Base-by-base conservation (phyloP, 2,329 filamentous ascomycete genomes). In the Drechslerella coelobrocha region DNA sequence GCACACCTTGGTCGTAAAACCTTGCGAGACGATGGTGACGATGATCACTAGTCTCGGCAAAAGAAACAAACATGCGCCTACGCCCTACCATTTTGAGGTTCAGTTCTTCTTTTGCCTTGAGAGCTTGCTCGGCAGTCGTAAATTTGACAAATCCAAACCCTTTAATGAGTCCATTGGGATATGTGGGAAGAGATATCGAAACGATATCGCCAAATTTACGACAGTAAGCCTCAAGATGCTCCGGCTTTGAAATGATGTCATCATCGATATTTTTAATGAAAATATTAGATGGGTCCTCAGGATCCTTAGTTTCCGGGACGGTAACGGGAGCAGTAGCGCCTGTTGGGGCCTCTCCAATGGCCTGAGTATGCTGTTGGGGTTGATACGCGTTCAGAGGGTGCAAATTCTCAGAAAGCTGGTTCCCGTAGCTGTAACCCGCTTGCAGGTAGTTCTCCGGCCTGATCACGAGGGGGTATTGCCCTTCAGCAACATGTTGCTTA, bases 231-330 rank as follows among this genome's bases (percentile, higher is more conserved):
- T 99, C 93, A 68, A 87, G 89, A 74, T 89, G 90, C 55, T 97
- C 93, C 34, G 83, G 78, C 77, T 88, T 86, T 88, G 97, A 97
- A 84, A 99, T 94, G 78, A 97, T 96, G 77, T 93, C 92, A 76
- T 89, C 89, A 81, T 99, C 94, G 75, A 99, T 85, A 84, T 99
- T 99, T 89, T 99, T 99, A 87, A 99, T 97, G 86, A 97, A 99
- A 77, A 99, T 92, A 80, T 99, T 99, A 80, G 73, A 72, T 14
- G 75, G 75, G 55, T 76, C 75, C n/a, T 68, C 68, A 2, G 75
- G 75, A 27, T 75, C 71, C 29, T 72, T 72, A 51, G 73, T 75
- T 50, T 76, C 75, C 2, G 75, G 75, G 26, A 76, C 74, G 12
- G 73, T 54, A n/a, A 48, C 34, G 2, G 52, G 66, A 24, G 56